Percentiles rank a stretch among this genome's conserved stretches.
Evolutionary conservation across 305 asterid genomes (phyloP).

Genomic region (Solanum hybrid): DNA sequence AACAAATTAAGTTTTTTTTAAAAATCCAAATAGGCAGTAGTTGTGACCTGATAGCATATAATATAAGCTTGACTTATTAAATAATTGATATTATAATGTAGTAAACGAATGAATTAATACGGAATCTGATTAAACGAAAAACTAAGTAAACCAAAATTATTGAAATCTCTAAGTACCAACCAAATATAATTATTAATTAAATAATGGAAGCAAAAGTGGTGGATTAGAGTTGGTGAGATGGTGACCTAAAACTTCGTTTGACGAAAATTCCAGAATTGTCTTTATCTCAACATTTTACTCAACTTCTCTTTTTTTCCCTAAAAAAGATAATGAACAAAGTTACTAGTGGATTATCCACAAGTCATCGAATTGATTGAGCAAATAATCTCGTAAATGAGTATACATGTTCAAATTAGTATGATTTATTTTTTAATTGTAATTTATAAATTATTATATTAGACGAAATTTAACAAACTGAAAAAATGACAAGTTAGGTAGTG

Average conservation of each 20-base stretch:
- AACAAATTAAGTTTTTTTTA: not conserved
- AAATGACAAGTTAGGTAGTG: not conserved
- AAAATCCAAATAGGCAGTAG: not conserved
- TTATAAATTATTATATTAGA: no score
- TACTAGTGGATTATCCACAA: not conserved
- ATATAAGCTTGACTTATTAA: no score
- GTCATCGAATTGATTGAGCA: not conserved
- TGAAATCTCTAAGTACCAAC: not conserved
- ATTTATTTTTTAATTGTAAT: not conserved
- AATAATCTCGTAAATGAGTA: not conserved
- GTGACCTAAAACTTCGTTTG: constrained; percentile 11
- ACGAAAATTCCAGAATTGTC: not conserved
- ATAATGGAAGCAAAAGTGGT: not conserved
- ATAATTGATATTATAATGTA: not conserved
- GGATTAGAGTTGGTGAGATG: constrained; percentile 25
- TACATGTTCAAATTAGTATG: not conserved
- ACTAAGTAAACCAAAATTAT: not conserved
- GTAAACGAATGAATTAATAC: not conserved
- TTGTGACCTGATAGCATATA: not conserved
- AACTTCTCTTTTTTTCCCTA: not conserved
- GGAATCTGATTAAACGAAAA: not conserved
- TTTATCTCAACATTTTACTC: not conserved
- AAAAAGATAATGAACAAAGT: not conserved
- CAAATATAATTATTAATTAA: not conserved
- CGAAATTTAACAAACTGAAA: not conserved